These are phyloP conservation scores for Rosa multiflora DNA, from an alignment of 306 rosid genomes.

Conservation along the genomic window DNA sequence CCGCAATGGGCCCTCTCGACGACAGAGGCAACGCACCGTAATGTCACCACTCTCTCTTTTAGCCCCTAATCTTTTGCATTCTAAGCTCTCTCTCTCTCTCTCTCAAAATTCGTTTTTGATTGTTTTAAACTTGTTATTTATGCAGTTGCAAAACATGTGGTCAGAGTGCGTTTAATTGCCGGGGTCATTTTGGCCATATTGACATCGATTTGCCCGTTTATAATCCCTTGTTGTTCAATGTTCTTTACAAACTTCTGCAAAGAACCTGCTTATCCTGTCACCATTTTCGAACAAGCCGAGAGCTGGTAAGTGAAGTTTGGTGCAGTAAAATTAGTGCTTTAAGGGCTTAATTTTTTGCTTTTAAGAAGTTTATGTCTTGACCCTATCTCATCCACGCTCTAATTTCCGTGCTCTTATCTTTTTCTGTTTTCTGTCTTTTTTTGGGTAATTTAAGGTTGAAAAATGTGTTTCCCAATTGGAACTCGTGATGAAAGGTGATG, in stretches of 20 bases:
- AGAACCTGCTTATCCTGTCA: constrained; percentile 64
- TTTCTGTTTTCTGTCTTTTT: constrained; percentile 3
- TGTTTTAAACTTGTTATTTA: constrained; percentile 13
- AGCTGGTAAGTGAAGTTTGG: constrained; percentile 40
- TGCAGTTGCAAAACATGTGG: constrained; percentile 84
- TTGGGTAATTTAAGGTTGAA: constrained; percentile 46
- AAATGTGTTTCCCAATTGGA: constrained; percentile 51
- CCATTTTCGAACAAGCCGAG: constrained; percentile 40
- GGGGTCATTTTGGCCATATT: constrained; percentile 89
- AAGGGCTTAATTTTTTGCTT: background rate
- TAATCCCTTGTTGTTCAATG: constrained; percentile 71
- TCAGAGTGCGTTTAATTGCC: constrained; percentile 48
- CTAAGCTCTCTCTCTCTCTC: background rate
- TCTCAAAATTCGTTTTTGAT: too few species aligned
- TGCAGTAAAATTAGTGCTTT: background rate
- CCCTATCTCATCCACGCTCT: background rate
- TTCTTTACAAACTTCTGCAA: constrained; percentile 51
- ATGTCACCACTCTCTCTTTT: constrained; percentile 3
- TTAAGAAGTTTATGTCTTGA: background rate
- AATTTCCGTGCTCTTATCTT: background rate
- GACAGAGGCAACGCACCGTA: constrained; percentile 43
- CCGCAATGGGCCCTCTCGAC: constrained; percentile 68
- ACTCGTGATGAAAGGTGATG: constrained; percentile 63
- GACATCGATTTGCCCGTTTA: constrained; percentile 65
- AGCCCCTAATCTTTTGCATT: background rate